Conservation (phyloP, 1,139 yeast species). For the Yamadazyma jaroonii region DNA sequence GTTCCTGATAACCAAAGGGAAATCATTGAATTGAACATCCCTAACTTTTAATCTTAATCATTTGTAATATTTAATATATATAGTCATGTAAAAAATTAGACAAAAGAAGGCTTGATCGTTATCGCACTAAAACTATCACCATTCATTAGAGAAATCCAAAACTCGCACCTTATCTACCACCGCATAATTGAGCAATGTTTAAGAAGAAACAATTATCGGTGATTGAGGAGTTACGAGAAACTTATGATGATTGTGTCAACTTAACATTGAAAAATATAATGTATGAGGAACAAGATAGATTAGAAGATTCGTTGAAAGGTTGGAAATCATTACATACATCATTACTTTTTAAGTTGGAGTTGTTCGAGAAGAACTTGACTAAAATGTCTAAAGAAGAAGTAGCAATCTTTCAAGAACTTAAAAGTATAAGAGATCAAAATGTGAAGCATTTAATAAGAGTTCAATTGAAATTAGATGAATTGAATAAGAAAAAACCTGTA, state of each 20-base stretch:
- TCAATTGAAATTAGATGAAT: constrained; percentile 41
- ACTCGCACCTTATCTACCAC: neutral
- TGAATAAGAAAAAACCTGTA: constrained; percentile 20
- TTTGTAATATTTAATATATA: neutral
- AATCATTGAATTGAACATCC: constrained; percentile 41
- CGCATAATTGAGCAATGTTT: constrained; percentile 1
- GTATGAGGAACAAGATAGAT: constrained; percentile 52
- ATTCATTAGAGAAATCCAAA: neutral
- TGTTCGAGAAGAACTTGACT: constrained; percentile 43
- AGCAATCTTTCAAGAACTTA: constrained; percentile 42
- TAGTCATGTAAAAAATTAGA: neutral
- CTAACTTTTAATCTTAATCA: constrained; percentile 26
- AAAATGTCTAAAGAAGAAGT: constrained; percentile 42
- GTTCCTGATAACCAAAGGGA: constrained; percentile 36
- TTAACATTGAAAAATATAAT: constrained; percentile 54
- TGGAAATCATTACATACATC: constrained; percentile 70
- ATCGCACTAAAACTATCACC: too few relatives aligned
- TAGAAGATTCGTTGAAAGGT: constrained; percentile 60
- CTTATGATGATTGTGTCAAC: constrained; percentile 62
- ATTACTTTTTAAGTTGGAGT: constrained; percentile 53
- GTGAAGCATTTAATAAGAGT: constrained; percentile 45
- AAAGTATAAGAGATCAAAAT: constrained; percentile 50
- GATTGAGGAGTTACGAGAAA: constrained; percentile 54
- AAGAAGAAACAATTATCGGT: constrained; percentile 53
- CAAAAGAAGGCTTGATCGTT: too few relatives aligned